Evolutionary conservation across 768 basidiomycete species (phyloP).

Genomic region (Sarcomyxa edulis): DNA sequence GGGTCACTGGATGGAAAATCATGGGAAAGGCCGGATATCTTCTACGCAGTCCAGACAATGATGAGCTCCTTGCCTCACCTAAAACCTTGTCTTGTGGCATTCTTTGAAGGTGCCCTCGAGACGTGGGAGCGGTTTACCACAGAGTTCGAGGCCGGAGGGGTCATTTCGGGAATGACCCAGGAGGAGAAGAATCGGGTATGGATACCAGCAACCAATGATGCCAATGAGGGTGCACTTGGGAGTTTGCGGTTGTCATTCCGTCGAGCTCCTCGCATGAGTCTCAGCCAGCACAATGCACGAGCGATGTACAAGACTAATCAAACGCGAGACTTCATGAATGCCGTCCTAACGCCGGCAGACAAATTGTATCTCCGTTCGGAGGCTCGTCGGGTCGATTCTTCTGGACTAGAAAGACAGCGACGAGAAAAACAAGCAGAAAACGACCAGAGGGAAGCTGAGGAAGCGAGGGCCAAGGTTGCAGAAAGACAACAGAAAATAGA

Average conservation of each 20-base stretch:
- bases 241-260: slow-evolving; percentile 5
- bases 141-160: slow-evolving; percentile 14
- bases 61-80: slow-evolving; percentile 1
- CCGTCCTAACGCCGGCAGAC: too few relatives aligned
- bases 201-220: slow-evolving; percentile 17
- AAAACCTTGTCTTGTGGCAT: slow-evolving; percentile 3
- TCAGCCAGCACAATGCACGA: slow-evolving; percentile 11
- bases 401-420: too few relatives aligned
- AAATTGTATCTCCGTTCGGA: too few relatives aligned
- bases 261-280: slow-evolving; percentile 5
- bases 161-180: slow-evolving; percentile 6
- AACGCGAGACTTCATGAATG: not conserved
- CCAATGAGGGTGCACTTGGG: slow-evolving; percentile 18
- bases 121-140: slow-evolving; percentile 14
- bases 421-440: too few relatives aligned
- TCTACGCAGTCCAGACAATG: slow-evolving; percentile 7
- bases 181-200: slow-evolving; percentile 5
- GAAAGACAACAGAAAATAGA: too few relatives aligned
- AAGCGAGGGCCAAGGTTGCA: too few relatives aligned
- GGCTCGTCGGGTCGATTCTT: too few relatives aligned
- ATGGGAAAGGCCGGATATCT: slow-evolving; percentile 9
- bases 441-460: too few relatives aligned
- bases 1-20: slow-evolving; percentile 17
- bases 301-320: slow-evolving; percentile 6
- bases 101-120: slow-evolving; percentile 8